A percentile compares a stretch with the other conserved stretches of the same genome.
phyloP scores from a whole-genome alignment of 1,139 yeast genomes.

The Saccharomyces pastorianus region DNA sequence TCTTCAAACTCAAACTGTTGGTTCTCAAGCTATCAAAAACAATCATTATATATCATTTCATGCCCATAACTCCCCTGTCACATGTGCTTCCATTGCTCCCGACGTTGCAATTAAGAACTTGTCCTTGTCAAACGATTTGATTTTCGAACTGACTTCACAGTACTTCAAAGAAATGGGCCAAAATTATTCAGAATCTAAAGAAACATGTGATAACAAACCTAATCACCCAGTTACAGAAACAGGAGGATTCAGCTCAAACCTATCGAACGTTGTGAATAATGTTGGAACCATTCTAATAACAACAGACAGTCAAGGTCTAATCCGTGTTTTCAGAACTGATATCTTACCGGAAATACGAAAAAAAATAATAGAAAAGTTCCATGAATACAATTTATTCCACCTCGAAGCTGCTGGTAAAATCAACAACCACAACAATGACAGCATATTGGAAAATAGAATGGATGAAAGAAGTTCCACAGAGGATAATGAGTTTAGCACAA shows the following conservation, averaged over 20 bases:
- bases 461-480: background rate
- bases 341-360: constrained; percentile 43
- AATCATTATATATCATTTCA: constrained; percentile 60
- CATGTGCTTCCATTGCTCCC: constrained; percentile 78
- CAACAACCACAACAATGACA: background rate
- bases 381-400: constrained; percentile 3
- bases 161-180: constrained; percentile 18
- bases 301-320: constrained; percentile 65
- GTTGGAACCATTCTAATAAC: constrained; percentile 50
- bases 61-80: constrained; percentile 68
- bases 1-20: background rate
- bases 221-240: background rate
- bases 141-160: constrained; percentile 52
- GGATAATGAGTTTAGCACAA: background rate
- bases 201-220: background rate
- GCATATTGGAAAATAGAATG: background rate
- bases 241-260: constrained; percentile 4
- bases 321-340: constrained; percentile 76
- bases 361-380: constrained; percentile 21
- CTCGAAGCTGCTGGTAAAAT: background rate
- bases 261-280: constrained; percentile 22
- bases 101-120: constrained; percentile 54
- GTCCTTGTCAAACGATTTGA: constrained; percentile 68
- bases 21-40: constrained; percentile 21
- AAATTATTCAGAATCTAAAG: background rate